Evolutionary conservation across 176 grass and related monocot genomes (phyloP).

Genomic region (Musa beccarii): DNA sequence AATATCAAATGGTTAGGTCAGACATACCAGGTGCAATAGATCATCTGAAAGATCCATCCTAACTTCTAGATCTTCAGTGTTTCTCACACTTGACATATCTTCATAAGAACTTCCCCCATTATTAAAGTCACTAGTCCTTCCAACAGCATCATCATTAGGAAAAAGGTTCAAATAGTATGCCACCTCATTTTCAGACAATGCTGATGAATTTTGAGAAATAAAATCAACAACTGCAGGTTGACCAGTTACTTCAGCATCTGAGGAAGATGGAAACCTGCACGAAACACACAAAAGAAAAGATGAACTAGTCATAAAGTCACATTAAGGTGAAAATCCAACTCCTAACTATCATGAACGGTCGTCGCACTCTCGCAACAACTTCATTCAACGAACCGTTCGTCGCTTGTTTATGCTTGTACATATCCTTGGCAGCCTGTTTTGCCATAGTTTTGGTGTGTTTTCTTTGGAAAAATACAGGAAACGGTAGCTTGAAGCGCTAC

Average conservation of each 20-base stretch:
- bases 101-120: constrained; percentile 18
- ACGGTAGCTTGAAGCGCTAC: too few relatives aligned
- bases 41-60: constrained; percentile 97
- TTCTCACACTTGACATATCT: constrained; percentile 32
- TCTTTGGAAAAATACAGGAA: too few relatives aligned
- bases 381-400: too few relatives aligned
- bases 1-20: neutral
- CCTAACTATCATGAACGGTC: too few relatives aligned
- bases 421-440: too few relatives aligned
- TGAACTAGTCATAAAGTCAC: too few relatives aligned
- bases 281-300: constrained; percentile 3
- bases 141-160: constrained; percentile 32
- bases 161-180: constrained; percentile 35
- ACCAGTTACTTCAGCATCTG: constrained; percentile 1
- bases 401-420: too few relatives aligned
- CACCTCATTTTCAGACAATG: constrained; percentile 38
- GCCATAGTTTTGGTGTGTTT: too few relatives aligned
- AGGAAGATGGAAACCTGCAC: constrained; percentile 21
- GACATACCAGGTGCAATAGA: constrained; percentile 73
- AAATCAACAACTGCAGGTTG: constrained; percentile 4
- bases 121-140: constrained; percentile 18
- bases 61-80: constrained; percentile 50
- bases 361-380: too few relatives aligned
- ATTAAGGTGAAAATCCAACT: neutral
- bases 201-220: constrained; percentile 18